A percentile compares a stretch with the other conserved stretches of the same genome.
phyloP scores from a whole-genome alignment of 2,329 filamentous ascomycete species.

The Fusarium burgessii region DNA sequence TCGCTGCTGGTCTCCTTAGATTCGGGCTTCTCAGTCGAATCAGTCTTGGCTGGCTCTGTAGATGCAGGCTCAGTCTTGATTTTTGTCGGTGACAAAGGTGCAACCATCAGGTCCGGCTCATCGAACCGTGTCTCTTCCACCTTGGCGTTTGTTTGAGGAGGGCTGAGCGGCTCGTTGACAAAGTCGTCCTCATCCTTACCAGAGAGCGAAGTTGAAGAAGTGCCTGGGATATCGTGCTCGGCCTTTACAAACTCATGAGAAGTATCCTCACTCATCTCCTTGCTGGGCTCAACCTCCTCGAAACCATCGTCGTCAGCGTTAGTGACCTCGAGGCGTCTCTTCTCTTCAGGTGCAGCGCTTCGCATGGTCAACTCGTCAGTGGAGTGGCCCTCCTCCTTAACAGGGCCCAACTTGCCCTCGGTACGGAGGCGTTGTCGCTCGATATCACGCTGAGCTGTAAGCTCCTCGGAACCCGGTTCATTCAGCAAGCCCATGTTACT shows the following conservation, averaged over 20 bases:
- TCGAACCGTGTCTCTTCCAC: slow-evolving; percentile 64
- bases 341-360: slow-evolving; percentile 67
- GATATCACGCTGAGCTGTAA: slow-evolving; percentile 81
- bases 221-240: slow-evolving; percentile 61
- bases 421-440: slow-evolving; percentile 84
- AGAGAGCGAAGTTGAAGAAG: slow-evolving; percentile 48
- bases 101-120: slow-evolving; percentile 68
- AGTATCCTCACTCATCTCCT: slow-evolving; percentile 78
- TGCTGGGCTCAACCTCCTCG: slow-evolving; percentile 82
- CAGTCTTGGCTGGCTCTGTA: slow-evolving; percentile 32
- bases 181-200: slow-evolving; percentile 77
- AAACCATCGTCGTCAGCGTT: slow-evolving; percentile 92
- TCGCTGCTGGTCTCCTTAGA: slow-evolving; percentile 12
- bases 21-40: slow-evolving; percentile 20
- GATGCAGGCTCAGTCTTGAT: slow-evolving; percentile 46
- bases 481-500: slow-evolving; percentile 99
- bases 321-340: slow-evolving; percentile 79
- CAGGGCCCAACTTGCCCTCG: slow-evolving; percentile 75
- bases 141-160: slow-evolving; percentile 72
- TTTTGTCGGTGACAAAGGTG: slow-evolving; percentile 67
- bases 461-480: slow-evolving; percentile 87
- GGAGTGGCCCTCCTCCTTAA: slow-evolving; percentile 54
- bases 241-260: slow-evolving; percentile 76
- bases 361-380: slow-evolving; percentile 73
- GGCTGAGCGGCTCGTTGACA: slow-evolving; percentile 81